phyloP scores from a whole-genome alignment of 306 rosid genomes.

The Ormosia emarginata region DNA sequence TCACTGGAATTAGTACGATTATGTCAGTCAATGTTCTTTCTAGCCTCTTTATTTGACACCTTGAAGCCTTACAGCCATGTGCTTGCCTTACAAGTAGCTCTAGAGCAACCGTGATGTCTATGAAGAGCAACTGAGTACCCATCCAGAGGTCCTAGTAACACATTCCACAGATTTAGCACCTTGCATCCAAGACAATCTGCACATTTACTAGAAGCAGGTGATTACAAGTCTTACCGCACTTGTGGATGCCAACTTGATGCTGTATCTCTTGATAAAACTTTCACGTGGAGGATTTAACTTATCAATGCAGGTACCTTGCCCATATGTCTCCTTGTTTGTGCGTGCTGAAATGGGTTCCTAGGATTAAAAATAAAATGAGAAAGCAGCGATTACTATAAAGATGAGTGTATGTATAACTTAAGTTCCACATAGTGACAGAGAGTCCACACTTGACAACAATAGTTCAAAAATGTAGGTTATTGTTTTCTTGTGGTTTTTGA shows the following conservation, averaged over 20 bases:
- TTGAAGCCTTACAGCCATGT: slow-evolving; percentile 44
- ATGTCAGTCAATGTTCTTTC: slow-evolving; percentile 51
- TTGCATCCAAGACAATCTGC: neutral
- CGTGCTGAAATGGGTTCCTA: slow-evolving; percentile 32
- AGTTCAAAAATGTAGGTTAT: neutral
- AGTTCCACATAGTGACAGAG: neutral
- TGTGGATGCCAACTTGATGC: slow-evolving; percentile 47
- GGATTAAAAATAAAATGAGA: neutral
- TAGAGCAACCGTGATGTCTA: slow-evolving; percentile 46
- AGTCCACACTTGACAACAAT: neutral
- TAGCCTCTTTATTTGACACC: slow-evolving; percentile 47
- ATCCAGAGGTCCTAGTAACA: slow-evolving; percentile 52
- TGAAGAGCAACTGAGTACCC: slow-evolving; percentile 63
- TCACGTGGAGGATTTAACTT: slow-evolving; percentile 20
- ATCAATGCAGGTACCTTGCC: slow-evolving; percentile 16
- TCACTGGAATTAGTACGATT: slow-evolving; percentile 51
- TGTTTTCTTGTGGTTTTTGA: neutral
- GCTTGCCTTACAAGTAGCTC: slow-evolving; percentile 44
- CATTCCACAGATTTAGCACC: slow-evolving; percentile 28
- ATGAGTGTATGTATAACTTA: neutral
- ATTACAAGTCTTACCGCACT: slow-evolving; percentile 45
- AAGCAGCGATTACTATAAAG: neutral
- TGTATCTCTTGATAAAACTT: slow-evolving; percentile 47
- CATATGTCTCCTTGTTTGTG: neutral
- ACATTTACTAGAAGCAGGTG: neutral